These are phyloP conservation scores for Geosmithia morbida DNA, from an alignment of 2,329 filamentous ascomycete species.

Conservation along the genomic window DNA sequence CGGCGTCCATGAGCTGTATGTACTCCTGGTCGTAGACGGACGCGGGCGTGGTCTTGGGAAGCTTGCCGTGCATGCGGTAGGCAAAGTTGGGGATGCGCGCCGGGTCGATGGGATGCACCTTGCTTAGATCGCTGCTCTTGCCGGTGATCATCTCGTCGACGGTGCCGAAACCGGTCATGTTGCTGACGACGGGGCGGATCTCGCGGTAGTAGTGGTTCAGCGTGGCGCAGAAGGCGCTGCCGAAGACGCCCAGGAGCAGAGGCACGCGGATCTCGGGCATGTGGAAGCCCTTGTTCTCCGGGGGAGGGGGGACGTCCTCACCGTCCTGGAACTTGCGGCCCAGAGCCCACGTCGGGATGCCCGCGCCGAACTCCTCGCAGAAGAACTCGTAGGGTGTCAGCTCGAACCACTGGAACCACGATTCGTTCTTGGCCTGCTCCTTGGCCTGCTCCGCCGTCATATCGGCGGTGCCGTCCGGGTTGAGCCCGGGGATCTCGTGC, in stretches of 20 bases:
- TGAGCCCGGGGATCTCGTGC: constrained; percentile 68
- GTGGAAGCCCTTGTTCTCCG: constrained; percentile 44
- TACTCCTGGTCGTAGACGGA: constrained; percentile 59
- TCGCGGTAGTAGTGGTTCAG: constrained; percentile 94
- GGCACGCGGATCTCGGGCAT: constrained; percentile 77
- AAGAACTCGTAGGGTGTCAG: constrained; percentile 91
- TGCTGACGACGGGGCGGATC: constrained; percentile 66
- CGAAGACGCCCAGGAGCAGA: constrained; percentile 85
- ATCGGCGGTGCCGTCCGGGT: constrained; percentile 7
- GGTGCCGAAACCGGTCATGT: constrained; percentile 57
- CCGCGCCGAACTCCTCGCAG: constrained; percentile 80
- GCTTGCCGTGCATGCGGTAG: constrained; percentile 60
- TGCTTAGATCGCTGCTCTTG: constrained; percentile 70
- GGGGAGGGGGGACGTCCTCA: constrained; percentile 20
- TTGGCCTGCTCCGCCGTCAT: constrained; percentile 30
- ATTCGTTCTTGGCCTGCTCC: constrained; percentile 43
- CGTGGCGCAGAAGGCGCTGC: constrained; percentile 90
- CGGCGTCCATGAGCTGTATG: constrained; percentile 84
- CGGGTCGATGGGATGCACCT: constrained; percentile 89
- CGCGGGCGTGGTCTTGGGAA: constrained; percentile 65
- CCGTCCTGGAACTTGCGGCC: constrained; percentile 72
- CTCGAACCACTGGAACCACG: constrained; percentile 98
- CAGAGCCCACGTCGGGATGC: constrained; percentile 89
- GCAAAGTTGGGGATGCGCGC: constrained; percentile 83
- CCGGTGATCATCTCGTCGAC: constrained; percentile 75